These are phyloP conservation scores for Vaccinium myrtillus DNA, from an alignment of 148 eudicot species.

Conservation along the genomic window DNA sequence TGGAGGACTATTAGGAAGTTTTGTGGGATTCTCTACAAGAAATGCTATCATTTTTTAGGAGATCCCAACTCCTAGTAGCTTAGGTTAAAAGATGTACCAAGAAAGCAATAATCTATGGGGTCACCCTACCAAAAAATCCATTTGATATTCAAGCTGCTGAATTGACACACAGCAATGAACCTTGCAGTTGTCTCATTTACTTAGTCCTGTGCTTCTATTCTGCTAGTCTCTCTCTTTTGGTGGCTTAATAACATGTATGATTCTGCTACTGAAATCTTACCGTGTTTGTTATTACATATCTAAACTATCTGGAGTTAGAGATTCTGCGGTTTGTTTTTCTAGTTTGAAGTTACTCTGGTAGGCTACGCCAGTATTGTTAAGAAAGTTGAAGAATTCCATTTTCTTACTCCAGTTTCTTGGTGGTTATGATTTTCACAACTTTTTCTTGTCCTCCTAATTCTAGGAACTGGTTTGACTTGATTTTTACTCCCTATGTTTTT, in stretches of 20 bases:
- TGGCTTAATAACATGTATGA: not conserved
- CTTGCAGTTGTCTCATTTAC: too few species aligned
- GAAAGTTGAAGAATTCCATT: not conserved
- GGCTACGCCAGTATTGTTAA: not conserved
- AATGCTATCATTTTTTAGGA: not conserved
- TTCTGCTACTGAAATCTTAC: not conserved
- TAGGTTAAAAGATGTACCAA: not conserved
- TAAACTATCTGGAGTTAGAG: not conserved
- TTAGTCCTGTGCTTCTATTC: too few species aligned
- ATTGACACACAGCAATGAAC: too few species aligned
- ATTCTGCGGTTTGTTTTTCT: constrained; percentile 1
- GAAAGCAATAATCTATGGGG: not conserved
- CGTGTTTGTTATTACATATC: not conserved
- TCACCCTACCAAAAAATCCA: not conserved
- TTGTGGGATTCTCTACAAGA: not conserved
- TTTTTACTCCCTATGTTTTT: not conserved
- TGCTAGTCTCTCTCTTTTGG: not conserved
- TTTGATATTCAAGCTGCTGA: not conserved
- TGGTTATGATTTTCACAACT: not conserved
- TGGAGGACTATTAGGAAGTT: not conserved
- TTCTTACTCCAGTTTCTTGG: not conserved
- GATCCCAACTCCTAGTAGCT: not conserved
- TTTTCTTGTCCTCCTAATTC: not conserved
- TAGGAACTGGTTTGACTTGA: not conserved
- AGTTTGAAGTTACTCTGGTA: not conserved